Conservation (phyloP, 768 basidiomycete species). For the Tremella yokohamensis region DNA sequence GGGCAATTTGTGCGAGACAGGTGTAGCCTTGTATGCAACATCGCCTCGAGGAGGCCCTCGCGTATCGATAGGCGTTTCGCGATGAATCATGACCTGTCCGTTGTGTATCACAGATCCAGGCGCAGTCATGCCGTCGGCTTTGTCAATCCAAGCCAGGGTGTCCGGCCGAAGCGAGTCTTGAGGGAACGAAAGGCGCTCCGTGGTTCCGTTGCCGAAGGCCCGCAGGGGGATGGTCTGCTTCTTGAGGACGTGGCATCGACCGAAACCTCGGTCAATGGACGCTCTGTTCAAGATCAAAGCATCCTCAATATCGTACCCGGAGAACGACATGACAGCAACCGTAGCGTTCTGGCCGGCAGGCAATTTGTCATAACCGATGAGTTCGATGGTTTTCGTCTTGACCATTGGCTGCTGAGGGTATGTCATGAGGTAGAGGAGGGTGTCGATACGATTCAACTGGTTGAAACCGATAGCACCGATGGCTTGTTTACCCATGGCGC, state of each 20-base stretch:
- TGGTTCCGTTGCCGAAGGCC: constrained; percentile 97
- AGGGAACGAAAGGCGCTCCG: constrained; percentile 90
- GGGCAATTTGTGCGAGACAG: constrained; percentile 89
- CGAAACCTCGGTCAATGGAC: constrained; percentile 93
- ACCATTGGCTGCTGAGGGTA: constrained; percentile 99
- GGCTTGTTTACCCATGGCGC: constrained; percentile 99
- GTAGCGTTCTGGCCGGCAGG: constrained; percentile 98
- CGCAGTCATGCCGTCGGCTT: constrained; percentile 81
- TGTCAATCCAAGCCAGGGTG: constrained; percentile 83
- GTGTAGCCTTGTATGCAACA: constrained; percentile 77
- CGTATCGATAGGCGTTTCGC: constrained; percentile 87
- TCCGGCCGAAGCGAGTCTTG: constrained; percentile 75
- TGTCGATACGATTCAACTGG: constrained; percentile 95
- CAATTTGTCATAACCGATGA: constrained; percentile 91
- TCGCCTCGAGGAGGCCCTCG: constrained; percentile 11
- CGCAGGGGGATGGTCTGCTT: constrained; percentile 92
- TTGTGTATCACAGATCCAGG: constrained; percentile 92
- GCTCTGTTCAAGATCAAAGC: constrained; percentile 95
- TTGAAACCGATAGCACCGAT: constrained; percentile 98
- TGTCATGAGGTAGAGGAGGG: constrained; percentile 91
- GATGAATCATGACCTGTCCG: constrained; percentile 92
- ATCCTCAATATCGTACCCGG: constrained; percentile 99
- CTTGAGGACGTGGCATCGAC: constrained; percentile 92
- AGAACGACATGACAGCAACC: constrained; percentile 98
- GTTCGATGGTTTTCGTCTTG: constrained; percentile 95